Conservation (phyloP, 139 green algal genomes). For the Chlorella sp. region DNA sequence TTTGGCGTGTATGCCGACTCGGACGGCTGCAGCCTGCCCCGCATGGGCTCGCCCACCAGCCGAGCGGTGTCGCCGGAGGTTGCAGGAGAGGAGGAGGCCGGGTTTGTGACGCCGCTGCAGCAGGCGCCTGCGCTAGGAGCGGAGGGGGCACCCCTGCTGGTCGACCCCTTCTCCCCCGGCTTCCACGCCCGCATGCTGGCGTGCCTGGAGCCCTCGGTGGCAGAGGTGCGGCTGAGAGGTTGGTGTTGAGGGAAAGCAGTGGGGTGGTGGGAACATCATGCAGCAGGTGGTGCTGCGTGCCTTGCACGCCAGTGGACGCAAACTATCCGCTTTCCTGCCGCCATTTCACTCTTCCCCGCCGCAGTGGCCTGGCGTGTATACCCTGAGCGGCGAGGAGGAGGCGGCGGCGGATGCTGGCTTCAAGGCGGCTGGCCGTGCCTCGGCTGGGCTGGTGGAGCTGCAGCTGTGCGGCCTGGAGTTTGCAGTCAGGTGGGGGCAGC, state of each 20-base stretch:
- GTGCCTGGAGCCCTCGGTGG: constrained; percentile 34
- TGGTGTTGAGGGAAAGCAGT: background rate
- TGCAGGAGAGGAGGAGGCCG: background rate
- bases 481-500: background rate
- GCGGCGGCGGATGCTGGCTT: background rate
- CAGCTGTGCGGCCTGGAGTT: constrained; percentile 28
- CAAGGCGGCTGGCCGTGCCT: background rate
- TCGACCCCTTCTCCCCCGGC: constrained; percentile 44
- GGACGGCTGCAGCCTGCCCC: background rate
- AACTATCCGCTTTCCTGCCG: too few relatives aligned
- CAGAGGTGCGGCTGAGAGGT: constrained; percentile 19
- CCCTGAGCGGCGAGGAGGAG: constrained; percentile 30
- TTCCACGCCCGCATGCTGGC: constrained; percentile 46
- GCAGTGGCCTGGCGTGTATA: constrained; percentile 50
- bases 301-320: too few relatives aligned
- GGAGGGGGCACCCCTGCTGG: background rate
- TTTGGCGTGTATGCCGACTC: constrained; percentile 18
- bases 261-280: too few relatives aligned
- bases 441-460: constrained; percentile 29
- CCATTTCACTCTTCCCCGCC: background rate
- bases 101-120: constrained; percentile 6
- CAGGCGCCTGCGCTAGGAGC: background rate
- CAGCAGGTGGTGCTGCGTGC: too few relatives aligned
- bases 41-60: background rate
- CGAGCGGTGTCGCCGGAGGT: background rate